Percentiles rank a stretch among this genome's conserved stretches.
Evolutionary conservation across 2,329 filamentous ascomycete species (phyloP).

Genomic region (Fusarium sp.): DNA sequence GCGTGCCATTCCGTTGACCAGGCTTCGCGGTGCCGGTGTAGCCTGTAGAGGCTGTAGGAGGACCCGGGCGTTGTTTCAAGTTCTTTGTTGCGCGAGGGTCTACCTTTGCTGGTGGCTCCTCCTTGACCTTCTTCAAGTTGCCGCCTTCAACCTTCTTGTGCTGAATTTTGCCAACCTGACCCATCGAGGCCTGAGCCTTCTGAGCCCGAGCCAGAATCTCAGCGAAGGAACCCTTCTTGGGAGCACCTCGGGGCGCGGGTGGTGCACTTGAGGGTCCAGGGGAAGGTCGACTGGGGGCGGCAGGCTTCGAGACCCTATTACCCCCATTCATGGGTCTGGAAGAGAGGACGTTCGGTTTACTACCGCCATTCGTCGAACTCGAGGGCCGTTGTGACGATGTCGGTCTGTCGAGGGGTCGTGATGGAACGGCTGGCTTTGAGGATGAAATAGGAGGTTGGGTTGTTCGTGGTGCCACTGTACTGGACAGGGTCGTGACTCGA

Average conservation of each 20-base stretch:
- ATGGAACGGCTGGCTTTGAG: conserved; percentile 35
- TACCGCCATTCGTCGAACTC: conserved; percentile 24
- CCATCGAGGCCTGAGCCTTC: conserved; percentile 69
- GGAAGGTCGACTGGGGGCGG: conserved; percentile 39
- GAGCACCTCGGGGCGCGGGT: conserved; percentile 58
- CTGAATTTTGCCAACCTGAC: conserved; percentile 76
- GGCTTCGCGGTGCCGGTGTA: conserved; percentile 51
- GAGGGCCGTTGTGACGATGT: conserved; percentile 39
- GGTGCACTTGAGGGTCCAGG: conserved; percentile 51
- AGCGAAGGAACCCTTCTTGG: conserved; percentile 79
- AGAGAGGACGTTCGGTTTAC: conserved; percentile 38
- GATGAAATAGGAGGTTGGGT: conserved; percentile 34
- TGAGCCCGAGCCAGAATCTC: conserved; percentile 80
- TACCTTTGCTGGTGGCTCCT: conserved; percentile 51
- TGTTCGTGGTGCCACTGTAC: conserved; percentile 37
- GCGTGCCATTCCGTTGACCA: conserved; percentile 39
- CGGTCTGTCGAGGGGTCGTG: conserved; percentile 45
- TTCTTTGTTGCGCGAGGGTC: conserved; percentile 41
- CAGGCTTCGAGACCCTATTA: conserved; percentile 43
- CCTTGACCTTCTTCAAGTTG: conserved; percentile 59
- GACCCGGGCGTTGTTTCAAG: conserved; percentile 19
- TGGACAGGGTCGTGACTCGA: conserved; percentile 47
- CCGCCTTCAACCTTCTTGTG: conserved; percentile 77
- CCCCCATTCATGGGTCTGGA: conserved; percentile 44
- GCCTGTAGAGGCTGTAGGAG: conserved; percentile 31